A percentile compares a stretch with the other conserved stretches of the same genome.
These are phyloP conservation scores for Pistacia integerrima DNA, from an alignment of 345 rosid species.

Conservation along the genomic window DNA sequence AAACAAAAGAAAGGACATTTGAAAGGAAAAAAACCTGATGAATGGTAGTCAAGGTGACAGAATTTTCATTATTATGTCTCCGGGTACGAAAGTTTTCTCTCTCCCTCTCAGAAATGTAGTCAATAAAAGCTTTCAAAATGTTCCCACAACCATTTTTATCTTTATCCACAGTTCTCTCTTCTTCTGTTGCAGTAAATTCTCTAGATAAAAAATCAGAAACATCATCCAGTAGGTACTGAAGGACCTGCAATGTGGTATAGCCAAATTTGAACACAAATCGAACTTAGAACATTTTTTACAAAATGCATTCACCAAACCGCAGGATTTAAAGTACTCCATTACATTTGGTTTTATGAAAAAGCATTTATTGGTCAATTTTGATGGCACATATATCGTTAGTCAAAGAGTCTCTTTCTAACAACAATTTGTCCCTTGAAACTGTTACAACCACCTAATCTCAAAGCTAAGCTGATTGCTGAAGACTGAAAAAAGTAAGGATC, in stretches of 20 bases:
- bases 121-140: slow-evolving; percentile 59
- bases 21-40: slow-evolving; percentile 67
- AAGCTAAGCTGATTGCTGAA: no score
- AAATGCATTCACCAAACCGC: background rate
- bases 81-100: slow-evolving; percentile 71
- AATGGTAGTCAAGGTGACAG: slow-evolving; percentile 91
- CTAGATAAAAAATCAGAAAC: slow-evolving; percentile 71
- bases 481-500: no score
- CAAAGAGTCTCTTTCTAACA: background rate
- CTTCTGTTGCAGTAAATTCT: slow-evolving; percentile 39
- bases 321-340: background rate
- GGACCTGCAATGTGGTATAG: slow-evolving; percentile 59
- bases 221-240: slow-evolving; percentile 87
- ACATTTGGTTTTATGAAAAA: background rate
- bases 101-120: slow-evolving; percentile 64
- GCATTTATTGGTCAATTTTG: background rate
- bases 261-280: slow-evolving; percentile 8
- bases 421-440: background rate
- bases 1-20: slow-evolving; percentile 12
- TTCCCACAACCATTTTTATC: slow-evolving; percentile 58
- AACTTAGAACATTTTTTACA: background rate
- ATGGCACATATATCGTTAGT: background rate
- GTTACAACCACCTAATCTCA: no score
- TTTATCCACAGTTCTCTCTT: slow-evolving; percentile 30
- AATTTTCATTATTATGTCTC: slow-evolving; percentile 71